Evolutionary conservation across 768 basidiomycete species (phyloP), one percentile per base, ranked within the genome.

Genomic region (Boletus barrowsii): DNA sequence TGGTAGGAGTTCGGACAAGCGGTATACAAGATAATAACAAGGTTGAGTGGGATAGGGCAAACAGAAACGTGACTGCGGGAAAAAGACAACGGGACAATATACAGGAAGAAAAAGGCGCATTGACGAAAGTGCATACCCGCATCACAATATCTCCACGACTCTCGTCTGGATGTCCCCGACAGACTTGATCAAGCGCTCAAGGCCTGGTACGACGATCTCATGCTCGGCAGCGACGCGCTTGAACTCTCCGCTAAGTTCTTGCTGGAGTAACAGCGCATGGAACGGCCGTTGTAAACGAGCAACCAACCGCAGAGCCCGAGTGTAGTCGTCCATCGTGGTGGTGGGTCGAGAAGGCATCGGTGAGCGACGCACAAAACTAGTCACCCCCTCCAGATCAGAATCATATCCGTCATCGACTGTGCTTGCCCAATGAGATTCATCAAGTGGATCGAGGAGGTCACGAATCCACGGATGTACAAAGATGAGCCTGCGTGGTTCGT

Each of bases 391-490:
- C 6, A 13, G 17, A 49, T 57, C 56, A 22, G 47, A 40, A 2
- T 26, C 41, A 11, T 2, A 20, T 0, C 36, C 40, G 4, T 26
- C 22, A 22, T 48, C 49, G 1, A 8, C 13, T 11, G 10, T 5
- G 6, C 29, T 14, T 10, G 37, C 35, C 49, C 24, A n/a, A 5
- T 6, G 20, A 20, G 40, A 36, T 7, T 37, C 42, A 5, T 53
- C 55, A 2, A 42, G 47, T 8, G 42, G 55, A 18, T 35, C 43
- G 2, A 20, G 26, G 3, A 62, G 24, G 26, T 51, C 47, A n/a
- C 60, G 47, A 35, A 62, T 33, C 60, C 60, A 62, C 2, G 60
- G 61, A 43, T 52, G 44, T 13, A 58, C 49, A 17, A 62, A 20
- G 33, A 42, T 20, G 10, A 60, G 24, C 22, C 45, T 49, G 14